A percentile compares a stretch with the other conserved stretches of the same genome.
These are phyloP conservation scores for Trichoderma simmonsii DNA, from an alignment of 2,329 filamentous ascomycete species.

Conservation along the genomic window DNA sequence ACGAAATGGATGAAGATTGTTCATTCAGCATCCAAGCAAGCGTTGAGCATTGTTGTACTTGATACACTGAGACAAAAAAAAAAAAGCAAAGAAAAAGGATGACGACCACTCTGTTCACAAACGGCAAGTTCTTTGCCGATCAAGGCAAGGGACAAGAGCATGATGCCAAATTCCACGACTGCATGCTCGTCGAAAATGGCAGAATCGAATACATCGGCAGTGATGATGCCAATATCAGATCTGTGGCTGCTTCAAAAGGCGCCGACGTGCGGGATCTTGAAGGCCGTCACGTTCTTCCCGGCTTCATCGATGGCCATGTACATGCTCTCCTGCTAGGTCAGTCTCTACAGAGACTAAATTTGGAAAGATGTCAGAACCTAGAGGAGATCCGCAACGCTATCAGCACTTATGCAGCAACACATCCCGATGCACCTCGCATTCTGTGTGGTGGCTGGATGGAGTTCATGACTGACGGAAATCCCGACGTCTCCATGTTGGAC, in stretches of 20 bases:
- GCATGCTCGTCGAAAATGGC: slow-evolving; percentile 11
- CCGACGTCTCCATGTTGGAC: slow-evolving; percentile 1
- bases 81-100: neutral
- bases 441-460: slow-evolving; percentile 14
- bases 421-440: slow-evolving; percentile 4
- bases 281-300: neutral
- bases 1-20: neutral
- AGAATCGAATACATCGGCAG: slow-evolving; percentile 4
- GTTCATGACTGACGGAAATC: slow-evolving; percentile 3
- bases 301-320: slow-evolving; percentile 11
- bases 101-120: neutral
- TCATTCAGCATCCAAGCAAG: neutral
- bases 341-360: neutral
- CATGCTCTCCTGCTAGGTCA: slow-evolving; percentile 7
- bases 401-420: neutral
- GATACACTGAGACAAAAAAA: neutral
- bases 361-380: slow-evolving; percentile 5
- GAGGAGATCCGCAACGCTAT: neutral
- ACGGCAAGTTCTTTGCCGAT: slow-evolving; percentile 7
- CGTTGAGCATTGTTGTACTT: neutral
- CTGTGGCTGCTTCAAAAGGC: neutral
- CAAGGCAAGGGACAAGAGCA: neutral
- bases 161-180: neutral
- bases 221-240: neutral
- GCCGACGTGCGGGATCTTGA: neutral